Conservation (phyloP, 1,284 basidiomycete species). For the Rhizopogon parksii region DNA sequence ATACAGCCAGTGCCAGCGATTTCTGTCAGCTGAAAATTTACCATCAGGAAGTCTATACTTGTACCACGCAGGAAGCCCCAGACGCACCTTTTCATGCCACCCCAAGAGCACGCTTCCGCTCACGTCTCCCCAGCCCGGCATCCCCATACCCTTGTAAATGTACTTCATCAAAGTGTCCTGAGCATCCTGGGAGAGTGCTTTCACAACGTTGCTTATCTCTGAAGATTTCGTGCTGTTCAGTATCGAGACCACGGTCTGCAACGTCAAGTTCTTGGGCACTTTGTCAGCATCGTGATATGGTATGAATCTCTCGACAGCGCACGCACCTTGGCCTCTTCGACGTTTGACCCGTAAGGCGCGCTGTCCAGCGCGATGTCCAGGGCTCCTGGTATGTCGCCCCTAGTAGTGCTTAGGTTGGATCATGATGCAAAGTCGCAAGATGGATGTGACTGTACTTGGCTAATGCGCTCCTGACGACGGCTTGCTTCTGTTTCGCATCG, state of each 20-base stretch:
- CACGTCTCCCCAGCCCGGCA: conserved; percentile 67
- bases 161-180: conserved; percentile 98
- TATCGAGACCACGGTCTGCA: conserved; percentile 84
- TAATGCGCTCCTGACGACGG: conserved; percentile 66
- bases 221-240: conserved; percentile 91
- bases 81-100: conserved; percentile 89
- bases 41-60: conserved; percentile 29
- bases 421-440: neutral
- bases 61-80: conserved; percentile 36
- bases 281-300: neutral
- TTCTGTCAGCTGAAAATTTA: conserved; percentile 73
- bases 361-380: conserved; percentile 65
- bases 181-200: conserved; percentile 67
- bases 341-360: conserved; percentile 78
- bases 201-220: conserved; percentile 78
- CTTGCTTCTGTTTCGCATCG: conserved; percentile 72
- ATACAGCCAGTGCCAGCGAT: conserved; percentile 94
- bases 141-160: conserved; percentile 92
- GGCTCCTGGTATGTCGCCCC: conserved; percentile 71
- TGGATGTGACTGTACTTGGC: conserved; percentile 52
- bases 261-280: conserved; percentile 59
- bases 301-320: neutral
- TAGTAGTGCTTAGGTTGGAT: conserved; percentile 19
- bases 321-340: conserved; percentile 84
- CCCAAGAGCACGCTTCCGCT: conserved; percentile 77